These are phyloP conservation scores for Dactylellina cionopaga DNA, from an alignment of 2,329 filamentous ascomycete species.

Conservation along the genomic window DNA sequence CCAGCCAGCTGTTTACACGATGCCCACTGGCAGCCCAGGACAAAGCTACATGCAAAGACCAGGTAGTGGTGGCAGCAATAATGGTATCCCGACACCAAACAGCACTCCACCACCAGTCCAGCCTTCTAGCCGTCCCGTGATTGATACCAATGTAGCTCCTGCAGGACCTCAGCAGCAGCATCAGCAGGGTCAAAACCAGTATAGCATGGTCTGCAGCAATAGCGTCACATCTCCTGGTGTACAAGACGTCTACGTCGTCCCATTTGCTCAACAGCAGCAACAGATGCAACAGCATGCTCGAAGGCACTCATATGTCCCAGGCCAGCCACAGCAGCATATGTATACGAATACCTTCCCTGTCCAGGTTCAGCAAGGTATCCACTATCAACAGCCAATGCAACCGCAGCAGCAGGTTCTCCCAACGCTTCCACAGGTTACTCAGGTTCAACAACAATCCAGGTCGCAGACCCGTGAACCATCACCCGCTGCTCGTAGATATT, in stretches of 20 bases:
- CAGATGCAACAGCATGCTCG: conserved; percentile 11
- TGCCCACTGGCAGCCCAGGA: conserved; percentile 35
- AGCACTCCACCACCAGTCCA: conserved; percentile 49
- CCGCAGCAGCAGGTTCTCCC: conserved; percentile 7
- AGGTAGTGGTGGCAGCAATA: conserved; percentile 34
- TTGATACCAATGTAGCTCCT: conserved; percentile 47
- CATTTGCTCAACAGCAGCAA: conserved; percentile 46
- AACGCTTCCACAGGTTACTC: conserved; percentile 17
- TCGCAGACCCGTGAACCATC: conserved; percentile 38
- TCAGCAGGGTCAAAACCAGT: conserved; percentile 20
- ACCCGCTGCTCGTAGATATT: conserved; percentile 46
- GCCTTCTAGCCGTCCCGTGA: conserved; percentile 9
- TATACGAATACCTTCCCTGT: conserved; percentile 40
- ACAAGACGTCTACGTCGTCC: conserved; percentile 48
- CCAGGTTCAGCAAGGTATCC: conserved; percentile 28
- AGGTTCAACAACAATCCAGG: conserved; percentile 38
- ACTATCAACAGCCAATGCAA: conserved; percentile 30
- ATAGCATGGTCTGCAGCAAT: conserved; percentile 48
- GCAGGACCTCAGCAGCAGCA: conserved; percentile 25
- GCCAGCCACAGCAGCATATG: conserved; percentile 33
- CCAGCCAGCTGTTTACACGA: conserved; percentile 20
- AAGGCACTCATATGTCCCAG: conserved; percentile 46
- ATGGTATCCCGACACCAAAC: conserved; percentile 49
- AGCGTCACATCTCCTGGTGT: conserved; percentile 51
- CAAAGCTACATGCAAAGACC: conserved; percentile 41